phyloP scores from a whole-genome alignment of 1,284 basidiomycete genomes.

The Cutaneotrichosporon sp. region DNA sequence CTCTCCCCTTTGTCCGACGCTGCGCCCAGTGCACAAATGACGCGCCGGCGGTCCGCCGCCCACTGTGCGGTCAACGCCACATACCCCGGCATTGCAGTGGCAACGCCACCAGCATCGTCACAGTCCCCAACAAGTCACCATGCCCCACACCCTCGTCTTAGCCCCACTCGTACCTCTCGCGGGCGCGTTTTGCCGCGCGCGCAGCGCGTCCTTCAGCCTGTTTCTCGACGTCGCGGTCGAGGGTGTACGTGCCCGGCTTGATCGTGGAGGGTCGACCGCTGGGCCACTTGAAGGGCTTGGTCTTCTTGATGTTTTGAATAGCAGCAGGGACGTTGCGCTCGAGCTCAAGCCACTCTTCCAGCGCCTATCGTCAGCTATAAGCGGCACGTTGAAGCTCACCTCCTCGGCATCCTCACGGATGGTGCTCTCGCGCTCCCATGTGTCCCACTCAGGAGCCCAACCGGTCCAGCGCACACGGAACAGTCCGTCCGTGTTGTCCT shows the following conservation, averaged over 20 bases:
- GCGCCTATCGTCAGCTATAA: slow-evolving; percentile 17
- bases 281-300: slow-evolving; percentile 4
- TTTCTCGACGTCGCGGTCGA: background rate
- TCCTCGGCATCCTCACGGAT: slow-evolving; percentile 30
- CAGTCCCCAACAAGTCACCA: no score
- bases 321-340: slow-evolving; percentile 16
- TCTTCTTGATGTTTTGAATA: slow-evolving; percentile 9
- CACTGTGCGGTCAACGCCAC: no score
- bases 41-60: no score
- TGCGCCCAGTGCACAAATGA: no score
- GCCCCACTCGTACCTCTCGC: background rate
- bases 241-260: background rate
- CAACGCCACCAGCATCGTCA: no score
- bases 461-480: slow-evolving; percentile 45
- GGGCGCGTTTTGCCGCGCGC: background rate
- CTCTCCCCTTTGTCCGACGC: no score
- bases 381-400: no score
- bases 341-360: slow-evolving; percentile 34
- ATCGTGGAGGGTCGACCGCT: background rate
- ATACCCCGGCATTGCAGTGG: background rate
- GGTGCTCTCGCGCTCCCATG: slow-evolving; percentile 30
- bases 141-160: no score
- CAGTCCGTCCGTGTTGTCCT: slow-evolving; percentile 14
- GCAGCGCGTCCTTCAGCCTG: background rate
- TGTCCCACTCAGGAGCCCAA: slow-evolving; percentile 40